Base-by-base conservation (phyloP, 345 rosid genomes). In the Bruguiera gymnorhiza region DNA sequence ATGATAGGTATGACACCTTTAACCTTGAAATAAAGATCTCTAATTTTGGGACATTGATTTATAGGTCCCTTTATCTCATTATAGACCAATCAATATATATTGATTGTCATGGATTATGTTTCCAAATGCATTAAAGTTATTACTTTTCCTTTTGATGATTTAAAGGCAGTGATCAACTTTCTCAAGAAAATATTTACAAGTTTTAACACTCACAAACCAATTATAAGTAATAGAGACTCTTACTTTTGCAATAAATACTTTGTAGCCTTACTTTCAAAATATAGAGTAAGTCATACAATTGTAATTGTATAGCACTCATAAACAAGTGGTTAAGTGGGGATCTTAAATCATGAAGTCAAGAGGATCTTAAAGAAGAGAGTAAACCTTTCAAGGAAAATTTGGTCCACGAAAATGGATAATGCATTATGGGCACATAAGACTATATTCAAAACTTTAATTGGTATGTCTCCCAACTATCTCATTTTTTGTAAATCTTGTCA, bases 331-430 rank as follows among this genome's bases (percentile, higher is more conserved):
- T 8, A 37, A 6, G 36, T 32, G 5, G 7, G 6, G 1, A 32
- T 32, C 7, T 32, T 6, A 32, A 6, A 32, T 32, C 36, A 32
- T 32, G 8, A 32, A 32, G 36, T 32, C 36, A 32, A 32, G 5
- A 32, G 36, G 36, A 32, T 10, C 53, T 54, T 32, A 27, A 69
- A 8, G 37, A 58, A 6, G 58, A 10, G 0, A 23, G 23, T 9
- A 37, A 10, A 20, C 9, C 52, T 23, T 13, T 6, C 0, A 19
- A 51, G n/a, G 55, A 57, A 18, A 62, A 68, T 57, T 55, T 55
- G 71, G 71, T 7, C 63, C 7, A 36, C 1, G 11, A 55, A 54
- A 11, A 7, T 68, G 0, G 31, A 68, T 58, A 64, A 68, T 57
- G 72, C 72, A 36, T 30, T 68, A 3, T 68, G 6, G 50, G 62